phyloP scores from a whole-genome alignment of 768 basidiomycete genomes.

The Sporobolomyces roseus region DNA sequence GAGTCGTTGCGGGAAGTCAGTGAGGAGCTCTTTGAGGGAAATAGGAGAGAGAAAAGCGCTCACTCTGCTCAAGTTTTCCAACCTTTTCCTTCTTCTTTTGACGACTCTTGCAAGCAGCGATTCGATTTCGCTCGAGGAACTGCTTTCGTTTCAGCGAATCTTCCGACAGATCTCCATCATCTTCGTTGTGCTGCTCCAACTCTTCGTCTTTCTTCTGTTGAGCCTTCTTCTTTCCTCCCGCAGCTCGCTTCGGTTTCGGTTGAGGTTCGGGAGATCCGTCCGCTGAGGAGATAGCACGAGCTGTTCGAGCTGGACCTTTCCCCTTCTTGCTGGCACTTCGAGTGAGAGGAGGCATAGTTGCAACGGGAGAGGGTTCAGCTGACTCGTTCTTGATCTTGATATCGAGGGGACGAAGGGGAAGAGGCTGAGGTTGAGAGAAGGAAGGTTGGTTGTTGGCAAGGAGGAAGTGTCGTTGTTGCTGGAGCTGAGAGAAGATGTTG shows the following conservation, averaged over 20 bases:
- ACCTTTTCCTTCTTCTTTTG: conserved; percentile 44
- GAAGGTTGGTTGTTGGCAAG: not conserved
- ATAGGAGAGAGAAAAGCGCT: conserved; percentile 2
- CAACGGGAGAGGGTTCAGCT: not conserved
- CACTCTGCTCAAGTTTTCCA: conserved; percentile 32
- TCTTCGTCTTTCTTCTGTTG: not conserved
- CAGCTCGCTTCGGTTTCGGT: conserved; percentile 19
- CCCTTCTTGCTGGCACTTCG: conserved; percentile 18
- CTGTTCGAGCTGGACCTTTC: not conserved
- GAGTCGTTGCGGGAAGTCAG: not conserved
- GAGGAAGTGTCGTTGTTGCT: conserved; percentile 18
- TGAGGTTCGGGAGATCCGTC: not conserved
- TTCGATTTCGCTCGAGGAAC: conserved; percentile 42
- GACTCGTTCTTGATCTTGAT: no score
- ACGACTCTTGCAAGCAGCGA: conserved; percentile 43
- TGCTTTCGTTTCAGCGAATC: conserved; percentile 31
- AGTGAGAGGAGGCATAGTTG: not conserved
- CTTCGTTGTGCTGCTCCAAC: not conserved
- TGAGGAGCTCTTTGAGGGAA: not conserved
- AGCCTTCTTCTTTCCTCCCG: conserved; percentile 22
- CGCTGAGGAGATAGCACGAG: not conserved
- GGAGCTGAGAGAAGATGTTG: conserved; percentile 21
- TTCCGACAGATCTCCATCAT: conserved; percentile 25
- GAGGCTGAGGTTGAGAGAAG: conserved; percentile 15
- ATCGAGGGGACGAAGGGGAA: conserved; percentile 16